phyloP scores from a whole-genome alignment of 2,329 filamentous ascomycete species.

The Colletotrichum echinochloae region DNA sequence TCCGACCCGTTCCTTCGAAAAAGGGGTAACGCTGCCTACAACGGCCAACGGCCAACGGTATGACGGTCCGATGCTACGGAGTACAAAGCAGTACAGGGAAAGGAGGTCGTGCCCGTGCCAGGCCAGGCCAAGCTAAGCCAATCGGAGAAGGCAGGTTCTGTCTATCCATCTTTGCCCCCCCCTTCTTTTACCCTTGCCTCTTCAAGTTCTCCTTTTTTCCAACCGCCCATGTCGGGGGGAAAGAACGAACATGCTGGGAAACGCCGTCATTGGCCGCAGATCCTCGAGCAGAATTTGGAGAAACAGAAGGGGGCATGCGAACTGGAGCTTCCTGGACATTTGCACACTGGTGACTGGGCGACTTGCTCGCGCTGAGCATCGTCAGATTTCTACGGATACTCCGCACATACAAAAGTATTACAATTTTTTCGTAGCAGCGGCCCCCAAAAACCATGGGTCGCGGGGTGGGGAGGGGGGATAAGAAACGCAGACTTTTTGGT shows the following conservation, averaged over 20 bases:
- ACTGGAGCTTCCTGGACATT: background rate
- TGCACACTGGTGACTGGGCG: too few species aligned
- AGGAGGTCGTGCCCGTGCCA: too few species aligned
- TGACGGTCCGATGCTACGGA: background rate
- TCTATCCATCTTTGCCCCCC: background rate
- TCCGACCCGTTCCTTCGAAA: conserved; percentile 5
- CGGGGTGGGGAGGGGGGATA: background rate
- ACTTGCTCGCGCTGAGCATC: too few species aligned
- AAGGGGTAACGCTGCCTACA: background rate
- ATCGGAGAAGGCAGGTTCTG: background rate
- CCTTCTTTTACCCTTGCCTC: conserved; percentile 3
- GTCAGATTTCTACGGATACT: too few species aligned
- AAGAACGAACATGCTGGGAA: background rate
- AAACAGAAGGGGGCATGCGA: conserved; percentile 12
- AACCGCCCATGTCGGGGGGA: conserved; percentile 9
- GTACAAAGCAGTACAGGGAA: too few species aligned
- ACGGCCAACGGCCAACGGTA: conserved; percentile 2
- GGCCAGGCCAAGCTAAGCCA: too few species aligned
- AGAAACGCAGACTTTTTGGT: conserved; percentile 1
- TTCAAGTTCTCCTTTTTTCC: conserved; percentile 1
- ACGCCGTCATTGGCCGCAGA: conserved; percentile 29
- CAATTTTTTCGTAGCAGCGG: background rate
- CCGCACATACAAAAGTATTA: too few species aligned
- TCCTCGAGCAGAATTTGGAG: conserved; percentile 8
- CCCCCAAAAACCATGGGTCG: background rate